phyloP scores from a whole-genome alignment of 495 filamentous ascomycete genomes.

The Penicillium bovifimosum region DNA sequence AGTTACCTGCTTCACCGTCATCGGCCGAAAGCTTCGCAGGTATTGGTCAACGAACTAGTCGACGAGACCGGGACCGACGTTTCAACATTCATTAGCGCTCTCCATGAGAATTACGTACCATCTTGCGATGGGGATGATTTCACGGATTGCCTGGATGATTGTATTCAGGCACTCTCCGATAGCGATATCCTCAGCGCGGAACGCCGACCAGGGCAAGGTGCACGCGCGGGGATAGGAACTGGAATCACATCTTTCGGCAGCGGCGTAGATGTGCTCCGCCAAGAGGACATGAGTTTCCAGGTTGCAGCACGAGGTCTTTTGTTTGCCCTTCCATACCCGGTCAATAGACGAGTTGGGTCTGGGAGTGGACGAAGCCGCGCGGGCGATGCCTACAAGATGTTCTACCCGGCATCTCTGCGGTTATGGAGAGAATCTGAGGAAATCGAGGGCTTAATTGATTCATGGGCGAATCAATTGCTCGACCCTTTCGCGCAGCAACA shows the following conservation, averaged over 20 bases:
- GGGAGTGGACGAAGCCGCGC: conserved; percentile 17
- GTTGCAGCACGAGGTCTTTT: conserved; percentile 76
- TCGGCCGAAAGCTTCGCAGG: conserved; percentile 62
- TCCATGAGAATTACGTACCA: conserved; percentile 90
- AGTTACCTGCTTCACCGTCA: conserved; percentile 55
- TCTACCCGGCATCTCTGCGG: conserved; percentile 73
- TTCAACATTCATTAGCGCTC: conserved; percentile 79
- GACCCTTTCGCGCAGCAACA: conserved; percentile 16
- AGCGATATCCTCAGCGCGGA: conserved; percentile 68
- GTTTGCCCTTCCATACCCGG: conserved; percentile 77
- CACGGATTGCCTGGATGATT: conserved; percentile 63
- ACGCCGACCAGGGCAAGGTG: conserved; percentile 24
- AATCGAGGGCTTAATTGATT: conserved; percentile 61
- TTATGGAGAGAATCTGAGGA: conserved; percentile 77
- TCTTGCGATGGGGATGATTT: conserved; percentile 66
- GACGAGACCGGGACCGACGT: conserved; percentile 88
- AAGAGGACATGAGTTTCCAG: conserved; percentile 90
- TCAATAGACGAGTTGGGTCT: conserved; percentile 54
- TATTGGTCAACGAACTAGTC: conserved; percentile 66
- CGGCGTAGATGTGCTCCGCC: conserved; percentile 67
- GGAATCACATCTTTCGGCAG: conserved; percentile 39
- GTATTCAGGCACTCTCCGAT: conserved; percentile 80
- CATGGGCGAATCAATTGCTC: conserved; percentile 50
- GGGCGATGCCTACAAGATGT: conserved; percentile 72
- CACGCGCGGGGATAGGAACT: conserved; percentile 28